phyloP scores from a whole-genome alignment of 2,329 filamentous ascomycete species.

The Aspergillus sp. region DNA sequence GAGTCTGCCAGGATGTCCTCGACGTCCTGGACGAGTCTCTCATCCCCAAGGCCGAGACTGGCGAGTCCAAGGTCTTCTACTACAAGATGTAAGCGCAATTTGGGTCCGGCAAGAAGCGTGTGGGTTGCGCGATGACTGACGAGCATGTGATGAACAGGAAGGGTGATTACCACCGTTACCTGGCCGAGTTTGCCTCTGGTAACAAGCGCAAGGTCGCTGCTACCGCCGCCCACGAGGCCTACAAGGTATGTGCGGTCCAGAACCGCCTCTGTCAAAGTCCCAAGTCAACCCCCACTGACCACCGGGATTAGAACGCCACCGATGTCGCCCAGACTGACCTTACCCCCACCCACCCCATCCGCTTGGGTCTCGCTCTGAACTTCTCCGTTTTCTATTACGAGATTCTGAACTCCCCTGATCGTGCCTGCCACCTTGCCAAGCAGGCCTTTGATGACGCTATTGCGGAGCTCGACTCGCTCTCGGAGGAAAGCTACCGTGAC shows the following conservation, averaged over 20 bases:
- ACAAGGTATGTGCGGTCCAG: constrained; percentile 70
- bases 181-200: constrained; percentile 92
- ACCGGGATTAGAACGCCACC: constrained; percentile 74
- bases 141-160: constrained; percentile 69
- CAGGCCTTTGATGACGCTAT: constrained; percentile 99
- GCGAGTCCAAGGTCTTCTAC: constrained; percentile 99
- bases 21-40: constrained; percentile 89
- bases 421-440: constrained; percentile 97
- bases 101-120: neutral
- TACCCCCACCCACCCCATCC: constrained; percentile 95
- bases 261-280: neutral
- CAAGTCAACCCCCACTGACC: neutral
- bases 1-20: constrained; percentile 97
- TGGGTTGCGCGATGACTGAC: constrained; percentile 77
- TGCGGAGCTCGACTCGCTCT: constrained; percentile 95
- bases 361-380: constrained; percentile 94
- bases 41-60: constrained; percentile 92
- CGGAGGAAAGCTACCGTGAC: constrained; percentile 97
- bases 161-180: constrained; percentile 99
- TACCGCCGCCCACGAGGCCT: constrained; percentile 92
- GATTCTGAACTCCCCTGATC: constrained; percentile 97
- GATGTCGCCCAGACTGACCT: constrained; percentile 98
- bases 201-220: constrained; percentile 95
- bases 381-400: constrained; percentile 99
- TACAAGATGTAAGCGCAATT: constrained; percentile 90